These are phyloP conservation scores for Rhodotorula babjevae DNA, from an alignment of 768 basidiomycete species.

Conservation along the genomic window DNA sequence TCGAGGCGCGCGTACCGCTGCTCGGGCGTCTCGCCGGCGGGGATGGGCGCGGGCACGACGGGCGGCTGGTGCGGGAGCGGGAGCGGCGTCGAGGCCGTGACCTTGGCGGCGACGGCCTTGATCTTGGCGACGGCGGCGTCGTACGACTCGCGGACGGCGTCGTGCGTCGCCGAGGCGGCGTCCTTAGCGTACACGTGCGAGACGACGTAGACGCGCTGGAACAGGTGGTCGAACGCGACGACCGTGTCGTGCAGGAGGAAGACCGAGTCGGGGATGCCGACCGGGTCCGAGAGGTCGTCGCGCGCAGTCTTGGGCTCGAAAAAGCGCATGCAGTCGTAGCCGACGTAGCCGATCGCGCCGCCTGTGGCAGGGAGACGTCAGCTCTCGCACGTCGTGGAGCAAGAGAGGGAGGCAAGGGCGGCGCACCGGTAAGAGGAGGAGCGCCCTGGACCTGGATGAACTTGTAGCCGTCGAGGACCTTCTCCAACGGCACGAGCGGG, in stretches of 20 bases:
- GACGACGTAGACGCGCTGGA: constrained; percentile 88
- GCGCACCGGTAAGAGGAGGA: constrained; percentile 72
- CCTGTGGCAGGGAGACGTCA: constrained; percentile 50
- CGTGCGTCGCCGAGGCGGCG: constrained; percentile 50
- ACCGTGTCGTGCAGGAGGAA: constrained; percentile 97
- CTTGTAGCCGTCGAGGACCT: constrained; percentile 76
- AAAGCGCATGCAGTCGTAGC: constrained; percentile 92
- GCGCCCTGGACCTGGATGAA: constrained; percentile 80
- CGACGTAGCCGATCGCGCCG: constrained; percentile 94
- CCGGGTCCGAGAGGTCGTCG: constrained; percentile 64
- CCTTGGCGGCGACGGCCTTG: constrained; percentile 25
- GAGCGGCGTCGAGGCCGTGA: constrained; percentile 24
- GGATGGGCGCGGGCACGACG: constrained; percentile 53
- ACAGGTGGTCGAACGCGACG: constrained; percentile 94
- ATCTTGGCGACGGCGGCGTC: constrained; percentile 26
- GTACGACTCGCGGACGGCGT: constrained; percentile 20
- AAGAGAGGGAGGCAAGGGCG: not conserved
- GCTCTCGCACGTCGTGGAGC: not conserved
- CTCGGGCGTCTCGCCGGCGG: not conserved
- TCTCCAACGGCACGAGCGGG: constrained; percentile 76
- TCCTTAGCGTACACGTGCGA: constrained; percentile 84
- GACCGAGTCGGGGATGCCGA: constrained; percentile 86
- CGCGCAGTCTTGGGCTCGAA: constrained; percentile 78
- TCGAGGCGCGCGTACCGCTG: not conserved
- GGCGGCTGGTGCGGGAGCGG: constrained; percentile 51